These are phyloP conservation scores for Nadsonia starkeyi-henricii DNA, from an alignment of 1,139 yeast genomes.

Conservation along the genomic window DNA sequence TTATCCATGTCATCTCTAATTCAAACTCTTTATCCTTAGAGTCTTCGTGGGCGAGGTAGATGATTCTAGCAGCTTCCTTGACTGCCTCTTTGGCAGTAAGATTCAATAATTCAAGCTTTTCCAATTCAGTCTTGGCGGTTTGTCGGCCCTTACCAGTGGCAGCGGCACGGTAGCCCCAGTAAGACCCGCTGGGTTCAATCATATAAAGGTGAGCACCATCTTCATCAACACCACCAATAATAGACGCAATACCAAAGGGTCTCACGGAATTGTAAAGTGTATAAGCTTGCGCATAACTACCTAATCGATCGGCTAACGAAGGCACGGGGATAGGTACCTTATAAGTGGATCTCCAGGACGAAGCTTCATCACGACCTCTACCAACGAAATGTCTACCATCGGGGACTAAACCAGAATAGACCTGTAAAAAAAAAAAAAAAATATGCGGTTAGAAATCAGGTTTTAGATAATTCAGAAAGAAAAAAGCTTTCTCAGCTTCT, in stretches of 20 bases:
- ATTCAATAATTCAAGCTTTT: constrained; percentile 64
- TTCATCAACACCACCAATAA: constrained; percentile 85
- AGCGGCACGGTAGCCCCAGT: constrained; percentile 96
- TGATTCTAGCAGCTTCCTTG: constrained; percentile 85
- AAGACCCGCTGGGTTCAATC: constrained; percentile 95
- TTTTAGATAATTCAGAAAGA: no score
- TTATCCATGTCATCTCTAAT: constrained; percentile 84
- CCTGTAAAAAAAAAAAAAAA: constrained; percentile 11
- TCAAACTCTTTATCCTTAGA: constrained; percentile 96
- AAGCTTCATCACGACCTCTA: constrained; percentile 88
- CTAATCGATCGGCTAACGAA: constrained; percentile 74
- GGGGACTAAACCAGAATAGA: constrained; percentile 84
- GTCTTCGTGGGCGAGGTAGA: constrained; percentile 91
- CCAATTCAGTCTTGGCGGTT: constrained; percentile 89
- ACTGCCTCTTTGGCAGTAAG: constrained; percentile 71
- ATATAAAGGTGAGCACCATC: constrained; percentile 77
- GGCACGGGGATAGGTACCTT: constrained; percentile 68
- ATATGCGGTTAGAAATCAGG: not conserved
- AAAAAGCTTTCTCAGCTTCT: not conserved
- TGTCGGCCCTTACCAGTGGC: constrained; percentile 98
- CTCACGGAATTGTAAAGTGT: constrained; percentile 94
- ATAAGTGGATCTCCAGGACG: constrained; percentile 62
- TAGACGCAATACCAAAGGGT: constrained; percentile 89
- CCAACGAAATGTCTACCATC: constrained; percentile 91
- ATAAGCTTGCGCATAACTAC: constrained; percentile 88